phyloP scores from a whole-genome alignment of 345 rosid genomes.

The Linum tenue region DNA sequence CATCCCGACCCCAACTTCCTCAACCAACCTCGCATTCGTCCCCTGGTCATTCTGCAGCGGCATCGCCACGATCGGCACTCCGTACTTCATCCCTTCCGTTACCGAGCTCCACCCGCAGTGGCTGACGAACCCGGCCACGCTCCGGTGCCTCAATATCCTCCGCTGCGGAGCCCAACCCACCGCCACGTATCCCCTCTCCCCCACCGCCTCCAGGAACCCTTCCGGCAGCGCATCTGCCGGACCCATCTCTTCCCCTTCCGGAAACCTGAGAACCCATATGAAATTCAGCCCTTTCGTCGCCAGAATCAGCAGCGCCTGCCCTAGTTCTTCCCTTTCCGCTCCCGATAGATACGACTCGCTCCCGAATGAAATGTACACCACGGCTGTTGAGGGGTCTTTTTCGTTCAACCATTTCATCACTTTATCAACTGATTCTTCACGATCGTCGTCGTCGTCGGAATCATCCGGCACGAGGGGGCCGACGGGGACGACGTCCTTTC shows the following conservation, averaged over 20 bases:
- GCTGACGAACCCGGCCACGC: slow-evolving; percentile 5
- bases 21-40: slow-evolving; percentile 1
- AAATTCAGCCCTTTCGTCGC: not conserved
- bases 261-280: slow-evolving; percentile 1
- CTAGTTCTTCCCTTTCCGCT: not conserved
- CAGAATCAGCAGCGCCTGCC: not conserved
- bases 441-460: not conserved
- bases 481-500: not conserved
- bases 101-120: slow-evolving; percentile 14
- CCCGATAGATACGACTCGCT: not conserved
- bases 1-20: not conserved
- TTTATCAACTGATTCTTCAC: not conserved
- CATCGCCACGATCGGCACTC: slow-evolving; percentile 2
- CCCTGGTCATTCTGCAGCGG: not conserved
- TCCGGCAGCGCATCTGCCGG: not conserved
- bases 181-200: not conserved
- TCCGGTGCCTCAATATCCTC: not conserved
- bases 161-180: slow-evolving; percentile 4
- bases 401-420: not conserved
- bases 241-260: slow-evolving; percentile 1
- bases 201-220: not conserved
- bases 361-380: not conserved
- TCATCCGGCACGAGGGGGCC: not conserved
- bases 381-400: not conserved
- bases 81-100: slow-evolving; percentile 1